Base-by-base conservation (phyloP, 2,329 filamentous ascomycete genomes). In the Cordyceps tenuipes region DNA sequence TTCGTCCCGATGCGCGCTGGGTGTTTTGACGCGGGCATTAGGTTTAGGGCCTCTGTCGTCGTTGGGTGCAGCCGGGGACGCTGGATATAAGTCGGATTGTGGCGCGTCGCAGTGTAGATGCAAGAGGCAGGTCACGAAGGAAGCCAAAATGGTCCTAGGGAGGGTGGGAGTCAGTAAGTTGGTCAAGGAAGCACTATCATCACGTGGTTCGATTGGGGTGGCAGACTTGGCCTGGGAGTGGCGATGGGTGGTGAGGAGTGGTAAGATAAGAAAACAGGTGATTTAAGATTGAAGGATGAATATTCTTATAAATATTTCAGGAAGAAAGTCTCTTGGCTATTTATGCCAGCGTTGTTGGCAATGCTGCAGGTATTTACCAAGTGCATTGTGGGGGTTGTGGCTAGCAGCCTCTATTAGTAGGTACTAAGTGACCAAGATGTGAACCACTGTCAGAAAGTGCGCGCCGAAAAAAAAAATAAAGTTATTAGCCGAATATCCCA, bases 51-150 rank as follows among this genome's bases (percentile, higher is more conserved):
- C 63, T 66, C 62, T 64, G 62, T 56, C 34, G 66, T 66, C 59
- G 65, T 67, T 65, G 65, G 62, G 65, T 65, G 62, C 67, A 67
- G 66, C 66, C 65, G 62, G 64, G 66, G 65, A 68, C 64, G 69
- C 68, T 70, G 64, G 64, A 65, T 71, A 63, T 70, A 68, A 71
- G 69, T 69, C 68, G 68, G 66, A 63, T 65, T 61, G 66, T 65
- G 65, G 64, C 66, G 67, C 50, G 56, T 47, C 51, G 49, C n/a
- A 36, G 49, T 50, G 50, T 41, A 7, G 43, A 53, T 50, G 34
- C 21, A 34, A 31, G 19, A 34, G 9, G 34, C 50, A 50, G 43
- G 23, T 4, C 23, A 23, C 21, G 46, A 31, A 56, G 31, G 46
- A 31, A 56, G 46, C 52, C 41, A 31, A 50, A 46, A 55, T 46